Conservation (phyloP, 2,329 filamentous ascomycete genomes). For the Trichoderma polysporum region DNA sequence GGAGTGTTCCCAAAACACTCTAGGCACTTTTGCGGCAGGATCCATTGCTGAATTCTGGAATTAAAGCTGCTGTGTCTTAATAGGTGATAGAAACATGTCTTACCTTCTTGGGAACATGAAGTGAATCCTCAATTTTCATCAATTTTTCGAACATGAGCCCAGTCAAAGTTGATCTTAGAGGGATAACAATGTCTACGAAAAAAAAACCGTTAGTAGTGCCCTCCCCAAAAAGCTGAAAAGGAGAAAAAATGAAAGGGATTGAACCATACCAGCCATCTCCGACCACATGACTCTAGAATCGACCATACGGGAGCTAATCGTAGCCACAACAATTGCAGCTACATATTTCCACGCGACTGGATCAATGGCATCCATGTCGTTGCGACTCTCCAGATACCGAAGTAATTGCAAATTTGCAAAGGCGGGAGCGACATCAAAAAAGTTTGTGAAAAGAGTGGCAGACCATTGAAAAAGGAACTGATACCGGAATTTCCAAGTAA, state of each 20-base stretch:
- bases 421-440: constrained; percentile 11
- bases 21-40: background rate
- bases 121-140: constrained; percentile 14
- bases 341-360: constrained; percentile 9
- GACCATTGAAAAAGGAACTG: background rate
- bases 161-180: constrained; percentile 7
- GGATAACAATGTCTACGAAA: constrained; percentile 2
- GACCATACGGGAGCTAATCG: constrained; percentile 10
- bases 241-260: background rate
- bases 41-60: background rate
- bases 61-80: background rate
- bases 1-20: background rate
- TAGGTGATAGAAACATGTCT: background rate
- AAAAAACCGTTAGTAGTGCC: background rate
- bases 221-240: background rate
- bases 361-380: background rate
- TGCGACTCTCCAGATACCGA: constrained; percentile 7
- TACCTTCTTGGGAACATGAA: constrained; percentile 9
- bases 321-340: constrained; percentile 7
- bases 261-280: background rate
- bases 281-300: constrained; percentile 18
- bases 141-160: constrained; percentile 14
- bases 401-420: constrained; percentile 14
- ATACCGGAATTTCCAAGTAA: constrained; percentile 1
- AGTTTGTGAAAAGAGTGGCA: constrained; percentile 9